A percentile compares a stretch with the other conserved stretches of the same genome.
These are phyloP conservation scores for Spirogloea muscicola DNA, from an alignment of 139 green algal genomes.

Conservation along the genomic window DNA sequence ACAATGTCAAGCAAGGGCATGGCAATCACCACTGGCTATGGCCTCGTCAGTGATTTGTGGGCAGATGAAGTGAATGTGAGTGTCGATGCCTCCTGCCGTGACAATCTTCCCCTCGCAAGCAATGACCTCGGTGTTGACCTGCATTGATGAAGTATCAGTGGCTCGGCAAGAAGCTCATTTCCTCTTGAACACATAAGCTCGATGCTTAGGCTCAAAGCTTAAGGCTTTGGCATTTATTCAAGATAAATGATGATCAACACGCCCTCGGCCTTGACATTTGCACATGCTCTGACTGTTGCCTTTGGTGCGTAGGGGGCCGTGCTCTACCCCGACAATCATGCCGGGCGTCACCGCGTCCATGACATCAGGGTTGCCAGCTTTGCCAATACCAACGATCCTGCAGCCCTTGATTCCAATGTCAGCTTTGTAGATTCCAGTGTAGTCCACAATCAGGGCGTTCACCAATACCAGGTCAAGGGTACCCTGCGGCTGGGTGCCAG, in stretches of 20 bases:
- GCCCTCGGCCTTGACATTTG: too few relatives aligned
- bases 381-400: conserved; percentile 50
- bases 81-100: conserved; percentile 54
- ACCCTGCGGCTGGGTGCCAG: too few relatives aligned
- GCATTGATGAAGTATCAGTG: too few relatives aligned
- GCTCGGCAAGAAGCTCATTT: too few relatives aligned
- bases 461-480: conserved; percentile 53
- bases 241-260: too few relatives aligned
- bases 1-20: too few relatives aligned
- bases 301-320: too few relatives aligned
- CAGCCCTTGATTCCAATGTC: conserved; percentile 52
- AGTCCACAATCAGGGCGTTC: conserved; percentile 55
- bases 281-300: too few relatives aligned
- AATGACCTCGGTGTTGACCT: conserved; percentile 55
- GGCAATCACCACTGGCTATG: conserved; percentile 36
- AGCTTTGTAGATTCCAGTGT: conserved; percentile 53
- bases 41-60: conserved; percentile 45
- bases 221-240: too few relatives aligned
- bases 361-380: conserved; percentile 57
- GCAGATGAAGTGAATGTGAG: conserved; percentile 58
- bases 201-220: too few relatives aligned
- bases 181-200: too few relatives aligned
- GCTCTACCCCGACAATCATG: conserved; percentile 52
- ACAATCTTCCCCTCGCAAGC: conserved; percentile 53
- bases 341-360: conserved; percentile 51